A percentile compares a stretch with the other conserved stretches of the same genome.
These are phyloP conservation scores for Sporothrix inflata DNA, from an alignment of 2,329 filamentous ascomycete genomes.

Conservation along the genomic window DNA sequence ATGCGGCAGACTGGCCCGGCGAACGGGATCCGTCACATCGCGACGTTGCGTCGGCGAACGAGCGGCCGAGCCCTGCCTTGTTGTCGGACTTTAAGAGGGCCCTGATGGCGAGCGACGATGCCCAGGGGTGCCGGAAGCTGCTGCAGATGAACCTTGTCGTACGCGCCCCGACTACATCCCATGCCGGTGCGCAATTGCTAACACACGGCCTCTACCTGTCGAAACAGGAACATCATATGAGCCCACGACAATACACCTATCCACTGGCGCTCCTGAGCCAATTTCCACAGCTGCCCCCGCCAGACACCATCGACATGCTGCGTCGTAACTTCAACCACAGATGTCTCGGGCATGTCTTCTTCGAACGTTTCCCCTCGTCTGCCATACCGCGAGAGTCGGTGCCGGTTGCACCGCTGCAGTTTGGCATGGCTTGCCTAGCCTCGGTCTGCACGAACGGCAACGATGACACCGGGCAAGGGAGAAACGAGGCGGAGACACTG, in stretches of 20 bases:
- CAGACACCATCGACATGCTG: neutral
- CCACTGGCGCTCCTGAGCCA: neutral
- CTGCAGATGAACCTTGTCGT: neutral
- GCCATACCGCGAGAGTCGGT: neutral
- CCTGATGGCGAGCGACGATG: neutral
- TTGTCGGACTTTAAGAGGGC: conserved; percentile 1
- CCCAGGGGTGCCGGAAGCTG: neutral
- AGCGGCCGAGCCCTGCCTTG: neutral
- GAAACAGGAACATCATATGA: neutral
- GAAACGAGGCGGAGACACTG: neutral
- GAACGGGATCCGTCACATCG: neutral
- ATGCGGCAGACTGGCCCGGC: neutral
- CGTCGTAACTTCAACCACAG: neutral
- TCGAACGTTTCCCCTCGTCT: neutral
- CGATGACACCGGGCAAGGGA: neutral
- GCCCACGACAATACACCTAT: neutral
- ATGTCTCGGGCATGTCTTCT: neutral
- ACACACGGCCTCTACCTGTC: neutral
- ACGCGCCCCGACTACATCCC: neutral
- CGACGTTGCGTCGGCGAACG: neutral
- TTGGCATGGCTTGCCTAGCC: neutral
- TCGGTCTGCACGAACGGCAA: neutral
- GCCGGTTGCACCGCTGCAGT: neutral
- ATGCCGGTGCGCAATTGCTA: neutral
- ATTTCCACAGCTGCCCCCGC: neutral